Evolutionary conservation across 2,329 filamentous ascomycete genomes (phyloP).

Genomic region (Pyricularia grisea): DNA sequence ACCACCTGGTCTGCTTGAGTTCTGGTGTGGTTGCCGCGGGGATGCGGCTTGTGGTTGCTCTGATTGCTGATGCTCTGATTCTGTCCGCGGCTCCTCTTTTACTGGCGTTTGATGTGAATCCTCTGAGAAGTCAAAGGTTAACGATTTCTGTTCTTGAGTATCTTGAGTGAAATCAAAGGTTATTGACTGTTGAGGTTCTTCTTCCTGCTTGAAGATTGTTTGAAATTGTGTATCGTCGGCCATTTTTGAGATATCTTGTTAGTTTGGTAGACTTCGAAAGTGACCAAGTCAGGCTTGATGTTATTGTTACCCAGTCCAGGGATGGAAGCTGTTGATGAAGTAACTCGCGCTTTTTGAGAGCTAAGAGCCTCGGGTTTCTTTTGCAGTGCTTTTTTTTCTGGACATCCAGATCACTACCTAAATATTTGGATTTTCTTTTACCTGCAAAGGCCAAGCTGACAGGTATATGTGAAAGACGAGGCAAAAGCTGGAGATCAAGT

Average conservation of each 20-base stretch:
- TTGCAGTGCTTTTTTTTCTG: background rate
- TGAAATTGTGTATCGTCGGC: background rate
- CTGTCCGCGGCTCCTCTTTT: conserved; percentile 10
- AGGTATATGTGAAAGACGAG: background rate
- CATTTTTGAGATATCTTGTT: background rate
- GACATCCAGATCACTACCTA: background rate
- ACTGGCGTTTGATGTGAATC: background rate
- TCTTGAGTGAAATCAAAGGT: background rate
- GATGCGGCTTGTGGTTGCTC: background rate
- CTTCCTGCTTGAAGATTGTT: background rate
- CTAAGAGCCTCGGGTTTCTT: background rate
- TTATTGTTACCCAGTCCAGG: background rate
- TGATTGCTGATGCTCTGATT: conserved; percentile 3
- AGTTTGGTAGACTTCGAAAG: background rate
- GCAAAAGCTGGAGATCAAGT: background rate
- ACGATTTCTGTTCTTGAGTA: background rate
- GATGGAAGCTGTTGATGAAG: background rate
- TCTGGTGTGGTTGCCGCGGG: conserved; percentile 10
- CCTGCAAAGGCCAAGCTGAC: background rate
- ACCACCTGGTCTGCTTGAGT: conserved; percentile 30
- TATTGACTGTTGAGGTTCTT: background rate
- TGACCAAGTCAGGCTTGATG: background rate
- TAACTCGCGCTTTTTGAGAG: background rate
- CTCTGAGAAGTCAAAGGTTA: background rate
- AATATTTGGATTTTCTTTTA: background rate